Evolutionary conservation across 768 basidiomycete genomes (phyloP), one percentile per base, ranked within the genome.

Genomic region (Gloeostereum incarnatum): DNA sequence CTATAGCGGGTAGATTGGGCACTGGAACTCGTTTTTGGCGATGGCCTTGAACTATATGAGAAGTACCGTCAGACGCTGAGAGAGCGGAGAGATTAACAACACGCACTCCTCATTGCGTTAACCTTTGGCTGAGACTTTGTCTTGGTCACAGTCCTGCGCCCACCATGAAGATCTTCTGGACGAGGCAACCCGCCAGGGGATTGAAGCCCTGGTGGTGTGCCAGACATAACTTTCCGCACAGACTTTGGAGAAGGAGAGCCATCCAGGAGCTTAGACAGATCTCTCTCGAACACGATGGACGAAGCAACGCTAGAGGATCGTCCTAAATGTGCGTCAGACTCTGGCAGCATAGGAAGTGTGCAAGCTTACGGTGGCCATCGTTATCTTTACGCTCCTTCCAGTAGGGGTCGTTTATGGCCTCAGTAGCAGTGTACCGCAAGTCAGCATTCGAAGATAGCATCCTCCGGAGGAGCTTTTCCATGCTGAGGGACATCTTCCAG

Each of bases 401-500:
- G 53, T 81, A 90, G 1, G 64, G 42, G 49, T 90, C 86, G 17
- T 48, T 57, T 57, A 86, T 73, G 0, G 78, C 73, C 36, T 83
- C 74, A 4, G 62, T 56, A 1, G 83, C 76, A 0, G 76, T 87
- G 47, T 78, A 83, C 7, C 87, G 72, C 41, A 87, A 51, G 49
- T 88, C 83, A n/a, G 83, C 84, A 50, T 86, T 86, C 8, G 88
- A 84, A 6, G 73, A 63, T 19, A 88, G 69, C 88, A 91, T 89
- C 35, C 80, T 61, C n/a, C 72, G 70, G 10, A 91, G 58, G 37
- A 90, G 63, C 43, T 62, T 69, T 56, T 91, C 86, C 36, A 73
- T 60, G 52, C 67, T 59, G 35, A 66, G 66, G 4, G 78, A 75
- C 67, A 85, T 79, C 31, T 68, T 65, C 78, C 85, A 87, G 22